Base-by-base conservation (phyloP, 352 stramenopile genomes). In the Elongisporangium senticosum region DNA sequence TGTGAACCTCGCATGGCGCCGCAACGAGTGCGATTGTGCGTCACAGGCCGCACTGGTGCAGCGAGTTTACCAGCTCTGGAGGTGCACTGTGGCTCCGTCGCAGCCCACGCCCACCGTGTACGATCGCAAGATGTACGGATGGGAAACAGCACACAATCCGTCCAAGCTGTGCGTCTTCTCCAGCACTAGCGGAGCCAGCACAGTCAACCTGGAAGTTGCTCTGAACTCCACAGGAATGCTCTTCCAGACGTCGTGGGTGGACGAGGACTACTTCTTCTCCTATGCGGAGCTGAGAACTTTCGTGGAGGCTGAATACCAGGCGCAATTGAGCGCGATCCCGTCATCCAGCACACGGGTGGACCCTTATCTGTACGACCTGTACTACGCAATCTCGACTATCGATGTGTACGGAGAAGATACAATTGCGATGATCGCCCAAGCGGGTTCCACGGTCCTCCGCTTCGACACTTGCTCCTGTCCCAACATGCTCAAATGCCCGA, bases 401-500 rank as follows among this genome's bases (percentile, higher is more conserved):
- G 87, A 97, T 51, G 56, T 85, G 20, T 96, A 90, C 59, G 87
- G 86, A 8, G 87, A 96, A 52, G 79, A 87, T 54, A 87, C 95
- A 2, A 73, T 85, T 14, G 26, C 86, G 2, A 62, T 98, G 1
- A 72, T 96, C 19, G 64, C 58, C 13, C 53, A 76, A 15, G 52
- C 55, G 7, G 62, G 74, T 2, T 23, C 61, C 2, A 49, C 89
- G 19, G 62, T 86, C 2, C 65, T 90, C n/a, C 73, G 93, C 13
- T 65, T 98, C 2, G 94, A 98, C 62, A 85, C 96, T 17, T 99
- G 96, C 62, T 82, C 95, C 33, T 99, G 96, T 59, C 78, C 97
- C 56, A 72, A 90, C 33, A 72, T 98, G 52, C 75, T 98, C 52
- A 90, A 96, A 57, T 99, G 96, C 64, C 96, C 96, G 4, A 98